Conservation (phyloP, 2,329 filamentous ascomycete genomes). For the Cladophialophora exuberans region DNA sequence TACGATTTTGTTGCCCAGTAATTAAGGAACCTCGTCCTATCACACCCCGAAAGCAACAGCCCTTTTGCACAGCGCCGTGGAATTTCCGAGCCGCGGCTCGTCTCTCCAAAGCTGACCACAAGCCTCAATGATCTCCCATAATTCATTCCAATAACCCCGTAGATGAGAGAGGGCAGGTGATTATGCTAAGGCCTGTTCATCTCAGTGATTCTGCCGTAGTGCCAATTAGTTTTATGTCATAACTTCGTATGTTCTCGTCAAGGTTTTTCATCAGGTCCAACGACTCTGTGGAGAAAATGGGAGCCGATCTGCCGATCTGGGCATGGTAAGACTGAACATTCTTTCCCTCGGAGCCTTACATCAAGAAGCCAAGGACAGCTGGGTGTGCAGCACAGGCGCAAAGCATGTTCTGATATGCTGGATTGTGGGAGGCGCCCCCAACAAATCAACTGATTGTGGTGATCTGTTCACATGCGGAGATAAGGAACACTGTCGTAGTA, state of each 20-base stretch:
- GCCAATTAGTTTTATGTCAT: conserved; percentile 26
- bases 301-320: not conserved
- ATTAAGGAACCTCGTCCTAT: conserved; percentile 7
- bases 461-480: conserved; percentile 21
- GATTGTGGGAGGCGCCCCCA: not conserved
- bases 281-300: conserved; percentile 15
- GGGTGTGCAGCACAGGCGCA: not conserved
- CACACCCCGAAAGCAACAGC: conserved; percentile 3
- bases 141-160: conserved; percentile 11
- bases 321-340: not conserved
- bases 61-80: not conserved
- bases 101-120: conserved; percentile 16
- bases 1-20: conserved; percentile 15
- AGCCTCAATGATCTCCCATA: not conserved
- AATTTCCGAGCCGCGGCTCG: not conserved
- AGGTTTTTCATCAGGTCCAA: conserved; percentile 14
- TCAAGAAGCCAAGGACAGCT: not conserved
- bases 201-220: conserved; percentile 15
- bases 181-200: not conserved
- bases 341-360: not conserved
- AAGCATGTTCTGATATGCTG: not conserved
- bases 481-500: conserved; percentile 32
- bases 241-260: conserved; percentile 30
- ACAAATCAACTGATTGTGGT: not conserved
- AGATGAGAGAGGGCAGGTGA: conserved; percentile 10